phyloP scores from a whole-genome alignment of 768 basidiomycete species.

The Gymnopilus dilepis region DNA sequence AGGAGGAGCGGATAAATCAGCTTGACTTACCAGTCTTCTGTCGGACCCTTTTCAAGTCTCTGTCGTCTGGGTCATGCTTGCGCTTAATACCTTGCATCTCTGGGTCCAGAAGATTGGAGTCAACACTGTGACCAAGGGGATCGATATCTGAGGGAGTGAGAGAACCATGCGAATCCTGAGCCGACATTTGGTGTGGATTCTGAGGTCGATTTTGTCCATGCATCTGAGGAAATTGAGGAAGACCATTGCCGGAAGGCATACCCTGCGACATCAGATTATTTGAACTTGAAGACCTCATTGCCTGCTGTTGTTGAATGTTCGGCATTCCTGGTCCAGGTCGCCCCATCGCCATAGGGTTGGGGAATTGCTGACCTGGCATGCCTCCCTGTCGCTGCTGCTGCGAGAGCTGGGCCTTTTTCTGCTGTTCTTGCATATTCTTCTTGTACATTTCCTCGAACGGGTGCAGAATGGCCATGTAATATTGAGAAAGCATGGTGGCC shows the following conservation, averaged over 20 bases:
- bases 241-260: slow-evolving; percentile 29
- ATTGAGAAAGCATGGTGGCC: slow-evolving; percentile 55
- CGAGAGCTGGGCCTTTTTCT: slow-evolving; percentile 55
- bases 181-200: slow-evolving; percentile 36
- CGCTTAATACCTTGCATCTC: slow-evolving; percentile 74
- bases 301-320: slow-evolving; percentile 37
- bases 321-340: slow-evolving; percentile 30
- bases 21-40: slow-evolving; percentile 70
- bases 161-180: slow-evolving; percentile 34
- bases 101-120: slow-evolving; percentile 54
- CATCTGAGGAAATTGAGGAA: slow-evolving; percentile 26
- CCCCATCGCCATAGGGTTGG: slow-evolving; percentile 27
- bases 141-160: slow-evolving; percentile 27
- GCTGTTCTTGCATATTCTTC: slow-evolving; percentile 64
- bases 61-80: slow-evolving; percentile 70
- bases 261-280: slow-evolving; percentile 29
- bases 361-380: slow-evolving; percentile 36
- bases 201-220: slow-evolving; percentile 29
- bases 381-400: slow-evolving; percentile 38
- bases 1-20: neutral
- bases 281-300: slow-evolving; percentile 29
- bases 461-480: slow-evolving; percentile 65
- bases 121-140: slow-evolving; percentile 30
- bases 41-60: slow-evolving; percentile 70
- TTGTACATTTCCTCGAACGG: slow-evolving; percentile 79